Percentiles rank a stretch among this genome's conserved stretches.
phyloP scores from a whole-genome alignment of 768 basidiomycete species.

The Tylopilus sp. region DNA sequence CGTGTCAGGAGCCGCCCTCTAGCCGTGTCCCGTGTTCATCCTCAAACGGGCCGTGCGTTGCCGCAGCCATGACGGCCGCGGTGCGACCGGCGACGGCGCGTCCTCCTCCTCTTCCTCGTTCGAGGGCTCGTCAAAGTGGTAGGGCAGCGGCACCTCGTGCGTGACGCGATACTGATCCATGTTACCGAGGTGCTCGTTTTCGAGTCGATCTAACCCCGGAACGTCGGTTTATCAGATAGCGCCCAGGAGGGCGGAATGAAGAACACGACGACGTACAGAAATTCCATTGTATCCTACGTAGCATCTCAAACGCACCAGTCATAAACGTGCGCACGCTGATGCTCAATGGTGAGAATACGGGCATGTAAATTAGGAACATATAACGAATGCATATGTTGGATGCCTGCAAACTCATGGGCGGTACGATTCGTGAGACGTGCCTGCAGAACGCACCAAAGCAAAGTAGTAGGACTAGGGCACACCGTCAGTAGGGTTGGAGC shows the following conservation, averaged over 20 bases:
- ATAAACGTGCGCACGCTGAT: constrained; percentile 61
- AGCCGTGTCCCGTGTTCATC: too few species aligned
- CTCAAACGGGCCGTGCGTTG: too few species aligned
- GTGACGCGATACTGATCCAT: constrained; percentile 80
- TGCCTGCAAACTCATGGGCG: constrained; percentile 38
- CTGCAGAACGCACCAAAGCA: constrained; percentile 53
- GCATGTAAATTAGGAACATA: constrained; percentile 80
- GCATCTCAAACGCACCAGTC: constrained; percentile 66
- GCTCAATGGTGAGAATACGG: constrained; percentile 39
- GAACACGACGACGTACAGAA: constrained; percentile 67
- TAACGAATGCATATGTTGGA: constrained; percentile 77
- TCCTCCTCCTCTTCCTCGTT: background rate
- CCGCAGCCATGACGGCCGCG: too few species aligned
- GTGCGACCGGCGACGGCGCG: too few species aligned
- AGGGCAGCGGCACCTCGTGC: constrained; percentile 82
- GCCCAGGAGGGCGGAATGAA: too few species aligned
- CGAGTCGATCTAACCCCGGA: constrained; percentile 58
- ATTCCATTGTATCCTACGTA: constrained; percentile 89
- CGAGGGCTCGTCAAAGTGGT: constrained; percentile 51
- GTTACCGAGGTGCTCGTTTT: constrained; percentile 92
- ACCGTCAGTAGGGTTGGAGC: background rate
- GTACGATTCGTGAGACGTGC: background rate
- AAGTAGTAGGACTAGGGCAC: constrained; percentile 64
- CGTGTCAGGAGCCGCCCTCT: too few species aligned
- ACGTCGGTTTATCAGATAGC: too few species aligned